Conservation (phyloP, 2,329 filamentous ascomycete species). For the Cladosporium colombiae region DNA sequence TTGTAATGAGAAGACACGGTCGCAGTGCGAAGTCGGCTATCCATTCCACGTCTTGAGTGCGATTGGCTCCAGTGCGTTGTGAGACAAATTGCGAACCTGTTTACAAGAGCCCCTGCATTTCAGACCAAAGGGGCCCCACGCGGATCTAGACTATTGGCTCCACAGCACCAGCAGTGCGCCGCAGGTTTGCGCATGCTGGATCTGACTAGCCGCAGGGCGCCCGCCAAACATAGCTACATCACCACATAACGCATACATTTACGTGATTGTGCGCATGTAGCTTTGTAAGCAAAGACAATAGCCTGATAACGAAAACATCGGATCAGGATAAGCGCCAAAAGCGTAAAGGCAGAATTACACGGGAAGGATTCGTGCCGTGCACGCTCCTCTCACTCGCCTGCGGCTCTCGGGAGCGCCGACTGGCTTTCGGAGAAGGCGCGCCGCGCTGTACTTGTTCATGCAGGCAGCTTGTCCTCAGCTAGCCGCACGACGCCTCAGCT, state of each 20-base stretch:
- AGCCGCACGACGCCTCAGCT: no score
- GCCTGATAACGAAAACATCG: no score
- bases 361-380: no score
- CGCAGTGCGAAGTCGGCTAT: background rate
- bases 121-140: background rate
- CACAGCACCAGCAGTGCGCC: background rate
- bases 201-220: background rate
- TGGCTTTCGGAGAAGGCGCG: no score
- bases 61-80: background rate
- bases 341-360: no score
- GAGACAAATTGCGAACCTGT: background rate
- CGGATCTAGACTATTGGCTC: background rate
- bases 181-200: background rate
- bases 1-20: background rate
- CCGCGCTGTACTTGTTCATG: no score
- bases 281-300: background rate
- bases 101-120: background rate
- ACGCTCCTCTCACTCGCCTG: no score
- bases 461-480: no score
- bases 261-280: background rate
- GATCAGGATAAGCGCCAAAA: no score
- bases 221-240: background rate
- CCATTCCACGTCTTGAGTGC: background rate
- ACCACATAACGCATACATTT: background rate
- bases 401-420: no score